These are phyloP conservation scores for Millerozyma acaciae DNA, from an alignment of 805 yeast genomes.

Conservation along the genomic window DNA sequence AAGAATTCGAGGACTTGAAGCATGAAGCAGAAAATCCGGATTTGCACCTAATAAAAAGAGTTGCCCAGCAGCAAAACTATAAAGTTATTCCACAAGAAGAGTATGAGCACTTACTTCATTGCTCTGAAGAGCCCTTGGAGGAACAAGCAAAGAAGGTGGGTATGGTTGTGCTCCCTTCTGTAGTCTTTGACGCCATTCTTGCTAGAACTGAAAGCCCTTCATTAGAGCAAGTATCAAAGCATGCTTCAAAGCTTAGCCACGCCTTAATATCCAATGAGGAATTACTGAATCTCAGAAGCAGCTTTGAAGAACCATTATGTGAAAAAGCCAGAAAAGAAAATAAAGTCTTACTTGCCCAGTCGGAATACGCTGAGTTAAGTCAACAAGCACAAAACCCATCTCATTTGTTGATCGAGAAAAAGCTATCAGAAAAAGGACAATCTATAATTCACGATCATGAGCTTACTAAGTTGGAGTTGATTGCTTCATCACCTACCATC, in stretches of 20 bases:
- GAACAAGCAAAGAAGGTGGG: constrained; percentile 4
- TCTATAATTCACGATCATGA: too few relatives aligned
- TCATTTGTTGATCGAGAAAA: constrained; percentile 12
- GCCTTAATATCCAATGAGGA: constrained; percentile 15
- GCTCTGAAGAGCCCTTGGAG: constrained; percentile 7
- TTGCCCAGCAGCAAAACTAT: neutral
- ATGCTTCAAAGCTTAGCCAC: constrained; percentile 15
- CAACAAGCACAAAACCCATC: constrained; percentile 11
- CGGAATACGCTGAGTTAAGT: constrained; percentile 4
- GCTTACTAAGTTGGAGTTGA: too few relatives aligned
- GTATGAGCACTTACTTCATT: constrained; percentile 6
- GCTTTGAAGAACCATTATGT: constrained; percentile 4
- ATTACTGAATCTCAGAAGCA: constrained; percentile 9
- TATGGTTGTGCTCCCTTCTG: constrained; percentile 2
- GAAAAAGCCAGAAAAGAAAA: constrained; percentile 4
- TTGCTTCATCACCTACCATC: too few relatives aligned
- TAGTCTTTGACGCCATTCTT: constrained; percentile 8
- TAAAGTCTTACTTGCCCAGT: neutral
- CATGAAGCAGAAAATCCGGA: constrained; percentile 11
- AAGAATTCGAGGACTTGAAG: constrained; percentile 2
- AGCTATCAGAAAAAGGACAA: too few relatives aligned
- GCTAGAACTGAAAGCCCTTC: constrained; percentile 14
- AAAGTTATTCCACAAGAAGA: constrained; percentile 1
- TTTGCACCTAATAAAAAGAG: neutral
- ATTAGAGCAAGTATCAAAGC: constrained; percentile 11